Base-by-base conservation (phyloP, 1,284 basidiomycete genomes). In the Hemileccinum hortonii region DNA sequence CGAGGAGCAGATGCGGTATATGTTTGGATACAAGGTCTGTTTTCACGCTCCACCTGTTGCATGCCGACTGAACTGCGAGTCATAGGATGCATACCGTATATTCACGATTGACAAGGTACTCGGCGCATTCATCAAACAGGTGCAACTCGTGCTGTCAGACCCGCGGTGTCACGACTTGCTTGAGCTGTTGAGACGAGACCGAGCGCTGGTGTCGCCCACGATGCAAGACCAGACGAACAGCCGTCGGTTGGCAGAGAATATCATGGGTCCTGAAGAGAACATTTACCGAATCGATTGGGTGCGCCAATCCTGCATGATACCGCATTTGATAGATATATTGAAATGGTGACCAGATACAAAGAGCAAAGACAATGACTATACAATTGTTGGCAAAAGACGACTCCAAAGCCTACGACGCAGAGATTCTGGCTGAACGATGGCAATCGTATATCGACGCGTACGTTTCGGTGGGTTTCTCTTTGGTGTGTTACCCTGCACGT, bases 81-180 rank as follows among this genome's bases (percentile, higher is more conserved):
- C 14, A 4, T 45, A 88, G 86, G 75, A 86, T 36, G 83, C 84
- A 0, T 96, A 92, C 69, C 87, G 88, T 64, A 83, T 92, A 64
- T 97, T 96, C 67, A 97, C 94, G 0, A 74, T 97, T n/a, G 94
- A 98, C 74, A 94, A 96, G 69, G 79, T 96, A 45, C 83, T 96
- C 49, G 89, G 88, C 3, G 81, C 83, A n/a, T 81, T 93, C 62
- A 87, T 93, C 72, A 97, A 91, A 69, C 94, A 90, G 77, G 90
- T 84, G 53, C 93, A 97, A 70, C 76, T 81, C 30, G 79, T 94
- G 49, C 76, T 95, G 32, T 74, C 82, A 3, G 96, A 98, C 63
- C 67, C 78, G 26, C 91, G 89, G 68, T 92, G 87, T 63, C 90
- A 94, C 60, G 93, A 96, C 52, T 74, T 98, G 39, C 79, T 92